These are phyloP conservation scores for Beta lomatogona DNA, from an alignment of 179 eudicot genomes.

Conservation along the genomic window DNA sequence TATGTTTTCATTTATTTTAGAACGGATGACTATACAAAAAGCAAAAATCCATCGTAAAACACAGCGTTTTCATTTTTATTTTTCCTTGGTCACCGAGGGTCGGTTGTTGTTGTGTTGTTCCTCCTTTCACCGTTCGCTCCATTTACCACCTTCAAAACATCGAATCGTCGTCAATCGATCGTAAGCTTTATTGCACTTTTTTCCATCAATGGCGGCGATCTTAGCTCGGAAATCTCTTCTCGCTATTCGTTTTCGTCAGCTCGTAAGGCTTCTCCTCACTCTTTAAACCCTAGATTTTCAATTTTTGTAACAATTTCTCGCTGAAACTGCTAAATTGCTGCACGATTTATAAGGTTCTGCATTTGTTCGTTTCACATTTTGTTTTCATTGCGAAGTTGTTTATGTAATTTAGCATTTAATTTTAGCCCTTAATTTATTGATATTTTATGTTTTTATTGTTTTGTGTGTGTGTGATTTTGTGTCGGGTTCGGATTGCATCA, in stretches of 20 bases:
- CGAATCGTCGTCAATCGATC: neutral
- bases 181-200: neutral
- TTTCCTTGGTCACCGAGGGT: neutral
- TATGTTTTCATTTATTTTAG: too few species aligned
- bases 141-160: neutral
- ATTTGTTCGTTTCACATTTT: neutral
- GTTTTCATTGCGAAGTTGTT: neutral
- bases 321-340: neutral
- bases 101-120: neutral
- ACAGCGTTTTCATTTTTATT: neutral
- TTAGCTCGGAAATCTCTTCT: conserved; percentile 69
- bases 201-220: conserved; percentile 49
- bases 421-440: neutral
- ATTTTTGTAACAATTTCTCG: neutral
- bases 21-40: too few species aligned
- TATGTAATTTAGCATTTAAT: neutral
- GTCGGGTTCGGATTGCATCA: neutral
- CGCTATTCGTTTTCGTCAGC: conserved; percentile 61
- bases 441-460: neutral
- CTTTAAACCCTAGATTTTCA: conserved; percentile 17
- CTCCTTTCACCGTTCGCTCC: neutral
- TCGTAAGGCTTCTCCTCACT: conserved; percentile 38
- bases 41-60: too few species aligned
- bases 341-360: neutral
- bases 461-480: neutral